Evolutionary conservation across 306 rosid genomes (phyloP), one percentile per base, ranked within the genome.

Genomic region (Cicer arietinum): DNA sequence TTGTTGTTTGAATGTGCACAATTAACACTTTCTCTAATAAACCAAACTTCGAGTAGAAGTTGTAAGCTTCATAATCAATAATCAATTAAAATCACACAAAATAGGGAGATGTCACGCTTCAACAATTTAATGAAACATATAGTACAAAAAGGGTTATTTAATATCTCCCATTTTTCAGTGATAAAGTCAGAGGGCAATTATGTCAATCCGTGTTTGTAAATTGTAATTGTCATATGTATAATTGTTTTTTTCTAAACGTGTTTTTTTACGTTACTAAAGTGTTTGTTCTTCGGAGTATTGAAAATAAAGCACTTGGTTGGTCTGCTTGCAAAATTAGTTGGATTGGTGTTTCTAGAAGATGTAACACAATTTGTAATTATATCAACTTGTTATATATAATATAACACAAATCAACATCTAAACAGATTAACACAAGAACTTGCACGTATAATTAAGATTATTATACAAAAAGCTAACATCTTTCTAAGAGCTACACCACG

Each of bases 311-410:
- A 64, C 57, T 22, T 43, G 81, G 78, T 72, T 17, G 80, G 81
- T 84, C 37, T 71, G 85, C 74, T 66, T 78, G 71, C 77, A 75
- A 41, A 44, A 35, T 43, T 64, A 12, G 43, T 48, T 71, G 64
- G 70, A 16, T 50, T 53, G 7, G 56, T 74, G 60, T 74, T 80
- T 87, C 91, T 82, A 84, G 90, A 85, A 87, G 71, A 57, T 61
- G 75, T 58, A 14, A 22, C 69, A 10, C 39, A 22, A 48, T 48
- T 48, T 40, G 40, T 67, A 13, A 11, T 44, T 41, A 16, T 69
- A 81, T 70, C 68, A 73, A 60, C 69, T 30, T 62, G 79, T 67
- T 25, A 37, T 39, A 20, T 46, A 17, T n/a, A 14, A 7, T 45
- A 51, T 44, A 46, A 69, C 56, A 54, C 74, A 74, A 52, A 65